A percentile compares a stretch with the other conserved stretches of the same genome.
phyloP scores from a whole-genome alignment of 768 basidiomycete species.

The Cyclocybe aegerita region DNA sequence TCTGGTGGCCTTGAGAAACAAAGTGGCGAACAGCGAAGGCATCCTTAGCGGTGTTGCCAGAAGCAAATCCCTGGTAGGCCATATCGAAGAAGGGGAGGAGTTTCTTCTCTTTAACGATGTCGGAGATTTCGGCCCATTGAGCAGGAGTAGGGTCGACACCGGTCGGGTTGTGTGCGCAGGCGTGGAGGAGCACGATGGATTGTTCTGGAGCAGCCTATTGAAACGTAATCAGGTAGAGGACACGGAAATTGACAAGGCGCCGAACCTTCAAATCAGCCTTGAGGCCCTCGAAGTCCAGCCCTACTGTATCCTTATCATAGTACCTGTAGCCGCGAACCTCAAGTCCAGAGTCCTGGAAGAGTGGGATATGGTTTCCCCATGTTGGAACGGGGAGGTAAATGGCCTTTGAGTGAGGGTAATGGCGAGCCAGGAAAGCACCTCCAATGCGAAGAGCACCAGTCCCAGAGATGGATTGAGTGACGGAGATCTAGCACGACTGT shows the following conservation, averaged over 20 bases:
- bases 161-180: conserved; percentile 99
- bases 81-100: conserved; percentile 99
- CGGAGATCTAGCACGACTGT: conserved; percentile 56
- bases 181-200: conserved; percentile 88
- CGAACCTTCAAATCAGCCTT: conserved; percentile 82
- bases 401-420: conserved; percentile 82
- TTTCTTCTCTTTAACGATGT: conserved; percentile 83
- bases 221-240: conserved; percentile 5
- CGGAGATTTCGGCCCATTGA: conserved; percentile 91
- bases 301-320: conserved; percentile 90
- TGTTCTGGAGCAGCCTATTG: conserved; percentile 67
- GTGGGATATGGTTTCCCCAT: conserved; percentile 96
- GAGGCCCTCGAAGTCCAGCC: conserved; percentile 88
- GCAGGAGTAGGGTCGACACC: conserved; percentile 92
- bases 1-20: conserved; percentile 84
- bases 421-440: conserved; percentile 85
- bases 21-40: conserved; percentile 96
- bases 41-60: conserved; percentile 86
- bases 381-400: conserved; percentile 93
- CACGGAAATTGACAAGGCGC: background rate
- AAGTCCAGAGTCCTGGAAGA: conserved; percentile 93
- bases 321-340: conserved; percentile 93
- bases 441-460: conserved; percentile 97
- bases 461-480: conserved; percentile 95
- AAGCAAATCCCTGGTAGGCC: conserved; percentile 99